phyloP scores from a whole-genome alignment of 129 eudicot genomes.

The Pseudognaphalium luteoalbum region DNA sequence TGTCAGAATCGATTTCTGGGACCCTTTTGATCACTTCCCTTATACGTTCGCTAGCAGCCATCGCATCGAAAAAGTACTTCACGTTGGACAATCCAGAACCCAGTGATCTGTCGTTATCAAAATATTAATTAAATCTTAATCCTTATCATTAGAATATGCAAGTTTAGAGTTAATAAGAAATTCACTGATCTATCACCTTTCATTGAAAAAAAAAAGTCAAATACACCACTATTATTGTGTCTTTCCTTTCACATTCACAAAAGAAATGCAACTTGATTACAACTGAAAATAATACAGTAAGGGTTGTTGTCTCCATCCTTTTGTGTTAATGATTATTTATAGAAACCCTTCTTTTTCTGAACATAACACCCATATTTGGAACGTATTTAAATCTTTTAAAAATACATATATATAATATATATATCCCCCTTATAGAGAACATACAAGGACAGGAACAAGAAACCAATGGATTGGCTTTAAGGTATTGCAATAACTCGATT shows the following conservation, averaged over 20 bases:
- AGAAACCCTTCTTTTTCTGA: neutral
- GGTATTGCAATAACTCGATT: no score
- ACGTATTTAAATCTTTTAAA: neutral
- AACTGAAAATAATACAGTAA: constrained; percentile 16
- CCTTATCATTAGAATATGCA: constrained; percentile 23
- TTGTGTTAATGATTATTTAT: neutral
- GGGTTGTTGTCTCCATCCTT: neutral
- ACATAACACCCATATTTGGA: neutral
- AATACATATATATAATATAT: no score
- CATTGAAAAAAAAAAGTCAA: constrained; percentile 27
- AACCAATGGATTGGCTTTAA: no score
- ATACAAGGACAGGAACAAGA: neutral
- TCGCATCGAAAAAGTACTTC: constrained; percentile 68
- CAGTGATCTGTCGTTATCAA: constrained; percentile 50
- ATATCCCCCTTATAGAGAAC: neutral
- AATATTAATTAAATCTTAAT: constrained; percentile 13
- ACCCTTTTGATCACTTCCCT: constrained; percentile 57
- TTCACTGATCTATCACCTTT: constrained; percentile 24
- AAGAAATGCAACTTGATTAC: constrained; percentile 10
- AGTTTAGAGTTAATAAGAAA: constrained; percentile 16
- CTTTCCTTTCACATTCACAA: constrained; percentile 17
- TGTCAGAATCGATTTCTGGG: constrained; percentile 70
- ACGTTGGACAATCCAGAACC: constrained; percentile 69
- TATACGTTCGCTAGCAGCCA: constrained; percentile 64
- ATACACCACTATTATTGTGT: constrained; percentile 11